Evolutionary conservation across 306 rosid genomes (phyloP), one percentile per base, ranked within the genome.

Genomic region (Acacia crassicarpa): DNA sequence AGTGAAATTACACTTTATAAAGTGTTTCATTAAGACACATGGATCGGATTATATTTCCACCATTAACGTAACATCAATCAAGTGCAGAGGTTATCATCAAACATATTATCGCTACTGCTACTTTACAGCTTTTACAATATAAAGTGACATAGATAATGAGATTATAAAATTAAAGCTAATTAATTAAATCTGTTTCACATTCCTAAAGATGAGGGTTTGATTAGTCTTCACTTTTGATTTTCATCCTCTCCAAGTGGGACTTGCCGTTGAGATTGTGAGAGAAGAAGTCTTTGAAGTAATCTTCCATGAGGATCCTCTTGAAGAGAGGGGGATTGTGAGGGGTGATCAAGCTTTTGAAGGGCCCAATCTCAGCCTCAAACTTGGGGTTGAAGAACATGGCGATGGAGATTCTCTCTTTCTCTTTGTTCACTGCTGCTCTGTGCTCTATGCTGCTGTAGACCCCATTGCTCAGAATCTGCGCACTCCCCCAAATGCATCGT

Each of bases 381-480:
- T 88, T 94, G 1, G 94, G 92, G 73, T 79, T 85, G 84, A 90
- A 86, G 83, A 94, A 92, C 86, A 87, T 82, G 7, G 92, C 97
- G 2, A 89, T 48, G 0, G 98, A 92, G 27, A 92, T 83, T 72
- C 98, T 90, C 74, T 87, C 93, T 33, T 83, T 92, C 65, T 83
- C 91, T 72, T 84, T 80, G 65, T 94, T 92, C 81, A 91, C 94
- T 20, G 81, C 59, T 59, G 74, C 98, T 40, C 91, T 90, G 43
- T 94, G 97, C 86, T 91, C 97, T 44, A 91, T 80, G 89, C 98
- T 94, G 1, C 3, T 84, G 77, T 92, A 94, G 9, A 85, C 58
- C 27, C 97, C 94, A 44, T 94, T 93, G 82, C 97, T 94, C 73
- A 92, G n/a, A 59, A 92, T 94, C 97, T 92, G 83, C 66, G 66